Conservation (phyloP, 345 rosid genomes). For the Gossypium bickii region DNA sequence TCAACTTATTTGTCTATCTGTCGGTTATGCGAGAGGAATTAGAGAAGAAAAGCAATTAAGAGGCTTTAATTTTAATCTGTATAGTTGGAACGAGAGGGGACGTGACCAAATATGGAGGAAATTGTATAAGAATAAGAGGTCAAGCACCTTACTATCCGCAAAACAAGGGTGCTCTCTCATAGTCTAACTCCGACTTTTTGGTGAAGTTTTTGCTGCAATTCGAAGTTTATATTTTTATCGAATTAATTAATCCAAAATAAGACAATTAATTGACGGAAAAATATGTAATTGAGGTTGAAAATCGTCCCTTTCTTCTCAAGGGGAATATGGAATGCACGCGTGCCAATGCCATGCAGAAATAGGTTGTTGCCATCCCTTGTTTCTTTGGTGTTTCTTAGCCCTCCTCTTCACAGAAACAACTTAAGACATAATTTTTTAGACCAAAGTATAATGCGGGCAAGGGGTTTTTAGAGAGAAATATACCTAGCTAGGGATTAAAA, state of each 20-base stretch:
- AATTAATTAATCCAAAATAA: constrained; percentile 1
- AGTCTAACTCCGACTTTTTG: not conserved
- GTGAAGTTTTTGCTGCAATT: constrained; percentile 2
- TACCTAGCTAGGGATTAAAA: not conserved
- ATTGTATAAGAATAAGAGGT: not conserved
- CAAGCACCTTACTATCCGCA: constrained; percentile 17
- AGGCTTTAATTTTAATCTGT: not conserved
- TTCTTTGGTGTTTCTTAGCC: not conserved
- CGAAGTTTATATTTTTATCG: not conserved
- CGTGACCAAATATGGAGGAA: not conserved
- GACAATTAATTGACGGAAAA: not conserved
- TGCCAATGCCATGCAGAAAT: not conserved
- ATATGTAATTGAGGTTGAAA: constrained; percentile 12
- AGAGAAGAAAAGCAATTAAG: not conserved
- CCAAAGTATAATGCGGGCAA: not conserved
- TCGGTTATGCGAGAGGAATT: not conserved
- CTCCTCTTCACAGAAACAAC: constrained; percentile 15
- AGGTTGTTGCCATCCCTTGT: not conserved
- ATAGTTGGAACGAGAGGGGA: not conserved
- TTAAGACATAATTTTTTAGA: not conserved
- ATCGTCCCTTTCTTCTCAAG: not conserved
- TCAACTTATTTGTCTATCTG: no score
- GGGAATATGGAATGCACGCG: not conserved
- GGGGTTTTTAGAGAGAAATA: not conserved
- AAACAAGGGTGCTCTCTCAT: constrained; percentile 15